Conservation (phyloP, 2,329 filamentous ascomycete genomes). For the Epichloe sylvatica region DNA sequence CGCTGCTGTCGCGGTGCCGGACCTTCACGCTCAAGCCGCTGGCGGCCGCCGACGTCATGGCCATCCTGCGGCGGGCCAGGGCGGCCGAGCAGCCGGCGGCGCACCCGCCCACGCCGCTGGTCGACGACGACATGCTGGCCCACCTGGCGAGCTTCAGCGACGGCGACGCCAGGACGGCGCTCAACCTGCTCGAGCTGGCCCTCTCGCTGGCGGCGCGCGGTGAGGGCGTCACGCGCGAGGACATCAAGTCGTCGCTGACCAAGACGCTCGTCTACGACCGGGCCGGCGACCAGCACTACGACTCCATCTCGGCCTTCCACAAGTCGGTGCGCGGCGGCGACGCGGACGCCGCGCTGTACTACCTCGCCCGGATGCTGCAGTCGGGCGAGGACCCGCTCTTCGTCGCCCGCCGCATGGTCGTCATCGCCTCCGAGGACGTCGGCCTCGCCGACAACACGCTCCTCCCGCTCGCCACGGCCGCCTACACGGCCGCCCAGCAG, state of each 20-base stretch:
- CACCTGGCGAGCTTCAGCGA: constrained; percentile 82
- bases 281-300: constrained; percentile 91
- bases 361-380: constrained; percentile 88
- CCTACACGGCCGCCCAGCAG: constrained; percentile 79
- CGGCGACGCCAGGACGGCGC: constrained; percentile 80
- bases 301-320: constrained; percentile 93
- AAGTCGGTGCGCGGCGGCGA: constrained; percentile 85
- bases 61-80: constrained; percentile 66
- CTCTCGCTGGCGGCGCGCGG: constrained; percentile 51
- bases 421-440: constrained; percentile 88
- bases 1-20: constrained; percentile 75
- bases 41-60: constrained; percentile 52
- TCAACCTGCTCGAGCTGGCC: constrained; percentile 84
- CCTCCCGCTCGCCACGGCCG: constrained; percentile 68
- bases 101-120: constrained; percentile 36
- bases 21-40: constrained; percentile 79
- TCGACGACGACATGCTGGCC: constrained; percentile 61
- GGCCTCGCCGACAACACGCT: constrained; percentile 78
- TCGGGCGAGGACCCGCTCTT: constrained; percentile 89
- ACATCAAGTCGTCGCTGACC: constrained; percentile 70
- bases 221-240: constrained; percentile 54
- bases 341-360: constrained; percentile 81
- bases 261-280: constrained; percentile 92
- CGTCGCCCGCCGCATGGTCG: constrained; percentile 82
- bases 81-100: constrained; percentile 37